Base-by-base conservation (phyloP, 768 basidiomycete species). In the Lactifluus rugatus region DNA sequence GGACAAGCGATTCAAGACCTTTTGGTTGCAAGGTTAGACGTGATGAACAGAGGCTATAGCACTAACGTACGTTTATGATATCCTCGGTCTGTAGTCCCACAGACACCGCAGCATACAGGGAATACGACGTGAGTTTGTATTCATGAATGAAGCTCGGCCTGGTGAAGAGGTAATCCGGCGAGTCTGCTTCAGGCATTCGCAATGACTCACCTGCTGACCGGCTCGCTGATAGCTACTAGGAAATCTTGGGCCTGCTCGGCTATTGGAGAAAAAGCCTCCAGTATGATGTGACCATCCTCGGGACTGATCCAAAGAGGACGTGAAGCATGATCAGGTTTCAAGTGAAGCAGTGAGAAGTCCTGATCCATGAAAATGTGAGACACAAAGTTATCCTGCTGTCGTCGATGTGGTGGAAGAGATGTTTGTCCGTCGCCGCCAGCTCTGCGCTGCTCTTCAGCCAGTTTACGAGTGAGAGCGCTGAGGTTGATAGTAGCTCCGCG, bases 161-260 rank as follows among this genome's bases (percentile, higher is more conserved):
- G 64, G 28, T 41, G 56, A 62, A 34, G 31, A 56, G 62, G 52
- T 60, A 63, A 58, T 60, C 48, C 41, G 41, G 61, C 70, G 72
- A 60, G n/a, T n/a, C 68, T 73, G 75, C 73, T 49, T 37, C 37
- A 52, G 54, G 47, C 36, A 31, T 44, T 51, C 55, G 46, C 42
- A 37, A 46, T 55, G 66, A 77, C 89, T 72, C 72, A 95, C 93
- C 93, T 86, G 79, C 93, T 97, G 67, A 98, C 93, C 65, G 96
- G 96, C 73, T 99, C 96, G 66, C 92, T 91, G 50, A 99, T 98
- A 39, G 96, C 95, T 45, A 95, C 91, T 46, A 99, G 79, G 67
- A 99, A 98, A 69, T 99, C 96, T 71, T 98, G 96, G 3, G 96
- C 96, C 72, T 95, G 93, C 67, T 94, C 93, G 21, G 95, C 94